phyloP scores from a whole-genome alignment of 2,329 filamentous ascomycete genomes.

The Gnomoniopsis smithogilvyi region DNA sequence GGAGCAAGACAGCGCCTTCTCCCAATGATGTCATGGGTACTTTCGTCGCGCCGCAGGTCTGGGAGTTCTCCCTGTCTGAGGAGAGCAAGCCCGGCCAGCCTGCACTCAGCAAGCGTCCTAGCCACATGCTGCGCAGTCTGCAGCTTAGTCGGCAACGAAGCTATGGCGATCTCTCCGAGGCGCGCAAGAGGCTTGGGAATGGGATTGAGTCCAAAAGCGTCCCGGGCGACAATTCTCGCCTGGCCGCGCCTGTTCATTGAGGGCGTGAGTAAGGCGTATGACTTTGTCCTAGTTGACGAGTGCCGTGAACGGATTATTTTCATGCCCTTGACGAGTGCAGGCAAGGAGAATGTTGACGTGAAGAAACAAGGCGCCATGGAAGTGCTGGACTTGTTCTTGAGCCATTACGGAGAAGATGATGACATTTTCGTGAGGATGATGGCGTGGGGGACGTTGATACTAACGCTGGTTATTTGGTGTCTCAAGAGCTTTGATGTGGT shows the following conservation, averaged over 20 bases:
- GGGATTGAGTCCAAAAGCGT: conserved; percentile 9
- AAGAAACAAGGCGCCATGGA: conserved; percentile 8
- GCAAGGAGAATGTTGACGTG: background rate
- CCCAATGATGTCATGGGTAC: conserved; percentile 12
- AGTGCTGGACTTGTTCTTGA: background rate
- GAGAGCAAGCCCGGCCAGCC: conserved; percentile 18
- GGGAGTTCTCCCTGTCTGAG: conserved; percentile 17
- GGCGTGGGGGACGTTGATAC: conserved; percentile 1
- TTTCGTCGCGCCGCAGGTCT: conserved; percentile 14
- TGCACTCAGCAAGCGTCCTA: conserved; percentile 15
- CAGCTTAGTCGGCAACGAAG: conserved; percentile 17
- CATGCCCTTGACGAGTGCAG: background rate
- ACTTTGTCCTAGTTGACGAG: background rate
- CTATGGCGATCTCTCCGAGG: conserved; percentile 17
- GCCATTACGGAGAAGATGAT: conserved; percentile 1
- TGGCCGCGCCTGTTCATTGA: conserved; percentile 17
- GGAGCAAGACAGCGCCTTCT: conserved; percentile 15
- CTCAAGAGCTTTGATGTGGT: conserved; percentile 9
- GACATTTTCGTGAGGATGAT: conserved; percentile 17
- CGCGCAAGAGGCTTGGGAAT: conserved; percentile 14
- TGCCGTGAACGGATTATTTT: background rate
- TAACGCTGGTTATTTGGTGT: conserved; percentile 8
- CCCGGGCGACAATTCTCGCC: conserved; percentile 8
- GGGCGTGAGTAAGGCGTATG: background rate
- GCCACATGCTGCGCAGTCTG: conserved; percentile 18